Base-by-base conservation (phyloP, 2,329 filamentous ascomycete species). In the Cadophora gregata region DNA sequence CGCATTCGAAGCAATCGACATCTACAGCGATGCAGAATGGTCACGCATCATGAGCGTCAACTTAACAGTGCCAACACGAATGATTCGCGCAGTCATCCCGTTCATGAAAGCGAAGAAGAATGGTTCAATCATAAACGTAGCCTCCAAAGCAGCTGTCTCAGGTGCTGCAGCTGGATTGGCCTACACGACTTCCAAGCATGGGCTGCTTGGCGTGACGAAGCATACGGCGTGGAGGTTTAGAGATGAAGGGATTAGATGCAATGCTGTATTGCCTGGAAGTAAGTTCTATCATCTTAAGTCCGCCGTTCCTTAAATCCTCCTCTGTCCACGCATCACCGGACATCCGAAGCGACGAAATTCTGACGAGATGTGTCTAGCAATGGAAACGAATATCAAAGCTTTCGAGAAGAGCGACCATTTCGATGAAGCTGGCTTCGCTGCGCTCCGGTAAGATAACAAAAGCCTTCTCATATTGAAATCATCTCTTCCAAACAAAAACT, bases 181-280 rank as follows among this genome's bases (percentile, higher is more conserved):
- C 10, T 83, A 83, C 66, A 83, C 81, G 27, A 78, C 80, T 8
- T 79, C 77, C 61, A 81, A 82, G 70, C 80, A 81, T 71, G 79
- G 79, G 0, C 73, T 83, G 45, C 74, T 82, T 12, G 81, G 81
- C 8, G 80, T 80, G 10, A 83, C 81, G 1, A 82, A 81, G 69
- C 82, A 82, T 63, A 80, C 82, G 0, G 81, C 81, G 19, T 83
- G 80, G 78, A 75, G 80, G 6, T 83, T 82, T 67, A 77, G 77
- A 25, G 77, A 80, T 45, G 79, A 82, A 33, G 78, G 78, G 8
- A 82, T 84, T 59, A 75, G 81, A 8, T 82, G 80, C 69, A 83
- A 83, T 69, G 80, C 79, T 24, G 75, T 83, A 4, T 76, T 81
- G 4, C 81, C 82, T 1, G 80, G 79, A 53, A 75, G 77, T 77